Percentiles rank a stretch among this genome's conserved stretches.
These are phyloP conservation scores for Oryza brachyantha DNA, from an alignment of 176 grass and related monocot species.

Conservation along the genomic window DNA sequence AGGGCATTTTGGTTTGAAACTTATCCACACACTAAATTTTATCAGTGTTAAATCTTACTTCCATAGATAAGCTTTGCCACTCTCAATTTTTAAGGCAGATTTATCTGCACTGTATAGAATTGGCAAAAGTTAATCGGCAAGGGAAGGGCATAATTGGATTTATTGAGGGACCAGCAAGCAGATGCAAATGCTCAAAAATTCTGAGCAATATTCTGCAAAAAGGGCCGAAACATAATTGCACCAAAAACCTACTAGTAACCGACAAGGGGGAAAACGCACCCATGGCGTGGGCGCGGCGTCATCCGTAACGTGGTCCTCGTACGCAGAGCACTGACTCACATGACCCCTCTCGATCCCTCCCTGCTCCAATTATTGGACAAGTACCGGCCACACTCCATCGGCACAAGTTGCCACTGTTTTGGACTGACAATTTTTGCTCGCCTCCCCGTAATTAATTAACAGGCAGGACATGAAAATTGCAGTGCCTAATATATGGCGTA, in stretches of 20 bases:
- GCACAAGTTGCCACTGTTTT: not conserved
- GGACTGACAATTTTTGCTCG: not conserved
- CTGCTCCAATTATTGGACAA: slow-evolving; percentile 27
- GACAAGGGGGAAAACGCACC: not conserved
- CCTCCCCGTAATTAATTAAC: too few relatives aligned
- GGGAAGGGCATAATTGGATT: not conserved
- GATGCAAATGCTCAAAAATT: not conserved
- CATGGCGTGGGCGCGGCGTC: not conserved
- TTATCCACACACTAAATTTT: too few relatives aligned
- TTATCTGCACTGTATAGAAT: too few relatives aligned
- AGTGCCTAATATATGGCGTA: too few relatives aligned
- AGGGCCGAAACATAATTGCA: not conserved
- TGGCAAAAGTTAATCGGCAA: not conserved
- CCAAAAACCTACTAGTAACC: slow-evolving; percentile 30
- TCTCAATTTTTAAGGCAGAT: too few relatives aligned
- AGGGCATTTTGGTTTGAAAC: too few relatives aligned
- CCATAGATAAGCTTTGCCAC: too few relatives aligned
- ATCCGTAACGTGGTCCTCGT: slow-evolving; percentile 8
- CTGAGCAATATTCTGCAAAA: not conserved
- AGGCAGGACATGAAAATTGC: not conserved
- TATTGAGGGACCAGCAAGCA: not conserved
- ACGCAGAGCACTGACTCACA: slow-evolving; percentile 13
- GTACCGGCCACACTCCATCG: not conserved
- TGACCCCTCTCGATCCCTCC: slow-evolving; percentile 11
- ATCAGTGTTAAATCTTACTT: too few relatives aligned